Evolutionary conservation across 306 rosid genomes (phyloP).

Genomic region (Fagus sylvatica): DNA sequence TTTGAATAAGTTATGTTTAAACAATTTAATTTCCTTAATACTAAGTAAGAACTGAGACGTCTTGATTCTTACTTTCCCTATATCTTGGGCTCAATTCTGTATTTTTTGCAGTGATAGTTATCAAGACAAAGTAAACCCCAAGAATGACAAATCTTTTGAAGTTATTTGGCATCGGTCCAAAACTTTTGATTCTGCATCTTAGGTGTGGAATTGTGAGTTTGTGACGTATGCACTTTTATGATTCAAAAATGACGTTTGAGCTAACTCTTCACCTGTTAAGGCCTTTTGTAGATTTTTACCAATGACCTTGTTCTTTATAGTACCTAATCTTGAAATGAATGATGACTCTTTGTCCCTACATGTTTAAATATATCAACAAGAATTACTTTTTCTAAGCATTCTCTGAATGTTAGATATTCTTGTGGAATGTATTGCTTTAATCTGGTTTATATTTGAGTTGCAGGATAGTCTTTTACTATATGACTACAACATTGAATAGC

Average conservation of each 20-base stretch:
- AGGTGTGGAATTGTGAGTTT: constrained; percentile 54
- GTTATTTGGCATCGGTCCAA: constrained; percentile 89
- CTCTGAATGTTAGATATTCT: background rate
- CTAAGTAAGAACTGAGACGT: background rate
- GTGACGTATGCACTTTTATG: constrained; percentile 1
- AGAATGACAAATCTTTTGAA: constrained; percentile 72
- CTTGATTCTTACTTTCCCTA: constrained; percentile 14
- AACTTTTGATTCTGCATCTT: constrained; percentile 77
- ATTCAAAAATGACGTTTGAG: background rate
- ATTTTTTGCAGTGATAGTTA: constrained; percentile 88
- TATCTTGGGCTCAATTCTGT: constrained; percentile 92
- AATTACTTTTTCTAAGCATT: background rate
- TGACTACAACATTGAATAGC: constrained; percentile 60
- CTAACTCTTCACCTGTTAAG: constrained; percentile 6
- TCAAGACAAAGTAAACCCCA: constrained; percentile 76
- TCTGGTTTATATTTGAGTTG: constrained; percentile 26
- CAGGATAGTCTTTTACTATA: constrained; percentile 77
- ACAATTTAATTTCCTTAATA: background rate
- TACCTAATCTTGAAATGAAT: constrained; percentile 71
- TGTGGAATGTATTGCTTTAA: constrained; percentile 3
- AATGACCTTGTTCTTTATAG: constrained; percentile 72
- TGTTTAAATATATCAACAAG: constrained; percentile 40
- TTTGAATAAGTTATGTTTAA: background rate
- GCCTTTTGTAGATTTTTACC: constrained; percentile 63
- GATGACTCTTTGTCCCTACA: constrained; percentile 48